phyloP scores from a whole-genome alignment of 345 rosid genomes.

The Lepidium aucheri region DNA sequence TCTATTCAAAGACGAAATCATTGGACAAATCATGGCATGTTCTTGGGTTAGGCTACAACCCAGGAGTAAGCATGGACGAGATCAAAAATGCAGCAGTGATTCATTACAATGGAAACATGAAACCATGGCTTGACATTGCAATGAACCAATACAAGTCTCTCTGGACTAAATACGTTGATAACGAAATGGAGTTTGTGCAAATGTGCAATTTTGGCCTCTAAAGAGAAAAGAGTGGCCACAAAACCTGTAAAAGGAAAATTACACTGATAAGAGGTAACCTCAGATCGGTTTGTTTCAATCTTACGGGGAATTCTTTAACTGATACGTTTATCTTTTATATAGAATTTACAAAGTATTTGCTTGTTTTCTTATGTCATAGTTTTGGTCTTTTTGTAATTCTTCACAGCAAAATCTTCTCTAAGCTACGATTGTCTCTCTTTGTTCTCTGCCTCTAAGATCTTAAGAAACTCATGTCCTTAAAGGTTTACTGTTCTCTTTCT shows the following conservation, averaged over 20 bases:
- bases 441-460: background rate
- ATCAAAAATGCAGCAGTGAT: constrained; percentile 80
- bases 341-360: constrained; percentile 21
- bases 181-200: constrained; percentile 68
- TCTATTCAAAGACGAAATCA: constrained; percentile 74
- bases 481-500: background rate
- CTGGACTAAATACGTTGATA: constrained; percentile 87
- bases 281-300: constrained; percentile 1
- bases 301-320: constrained; percentile 22
- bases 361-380: constrained; percentile 12
- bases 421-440: constrained; percentile 8
- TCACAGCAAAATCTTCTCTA: constrained; percentile 12
- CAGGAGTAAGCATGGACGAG: constrained; percentile 78
- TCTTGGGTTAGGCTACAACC: constrained; percentile 87
- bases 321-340: constrained; percentile 21
- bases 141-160: constrained; percentile 82
- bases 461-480: background rate
- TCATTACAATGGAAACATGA: constrained; percentile 92
- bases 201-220: constrained; percentile 86
- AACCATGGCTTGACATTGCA: constrained; percentile 96
- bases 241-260: background rate
- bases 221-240: constrained; percentile 1
- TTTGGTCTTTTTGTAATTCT: constrained; percentile 11
- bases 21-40: constrained; percentile 91
- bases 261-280: constrained; percentile 18